phyloP scores from a whole-genome alignment of 148 eudicot species.

The Camellia granthamiana region DNA sequence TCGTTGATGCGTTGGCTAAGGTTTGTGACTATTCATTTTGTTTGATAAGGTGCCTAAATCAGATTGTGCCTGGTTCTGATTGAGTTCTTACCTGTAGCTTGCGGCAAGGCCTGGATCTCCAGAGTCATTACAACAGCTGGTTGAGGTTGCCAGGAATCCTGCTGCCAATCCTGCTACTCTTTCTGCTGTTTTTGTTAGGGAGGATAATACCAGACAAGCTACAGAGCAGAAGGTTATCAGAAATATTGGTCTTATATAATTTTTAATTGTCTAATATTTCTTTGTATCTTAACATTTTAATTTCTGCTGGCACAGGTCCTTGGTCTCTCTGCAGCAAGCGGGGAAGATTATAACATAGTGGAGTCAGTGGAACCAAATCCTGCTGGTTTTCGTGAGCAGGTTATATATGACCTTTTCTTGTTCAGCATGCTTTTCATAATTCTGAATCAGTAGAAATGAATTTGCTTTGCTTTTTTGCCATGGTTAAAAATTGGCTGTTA shows the following conservation, averaged over 20 bases:
- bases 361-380: slow-evolving; percentile 68
- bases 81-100: slow-evolving; percentile 41
- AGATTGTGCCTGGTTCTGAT: slow-evolving; percentile 9
- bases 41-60: slow-evolving; percentile 1
- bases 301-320: slow-evolving; percentile 42
- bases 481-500: neutral
- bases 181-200: slow-evolving; percentile 45
- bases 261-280: neutral
- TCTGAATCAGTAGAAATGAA: neutral
- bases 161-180: slow-evolving; percentile 59
- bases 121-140: slow-evolving; percentile 79
- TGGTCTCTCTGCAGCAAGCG: slow-evolving; percentile 42
- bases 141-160: slow-evolving; percentile 87
- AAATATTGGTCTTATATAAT: slow-evolving; percentile 1
- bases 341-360: slow-evolving; percentile 53
- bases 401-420: slow-evolving; percentile 18
- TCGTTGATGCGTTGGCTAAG: slow-evolving; percentile 82
- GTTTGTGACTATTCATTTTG: slow-evolving; percentile 32
- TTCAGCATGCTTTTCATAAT: slow-evolving; percentile 3
- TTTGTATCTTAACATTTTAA: neutral
- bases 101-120: slow-evolving; percentile 95
- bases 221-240: slow-evolving; percentile 69
- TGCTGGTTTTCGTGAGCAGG: slow-evolving; percentile 77
- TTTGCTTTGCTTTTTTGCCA: neutral
- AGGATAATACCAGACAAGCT: slow-evolving; percentile 52